Percentiles rank a stretch among this genome's conserved stretches.
Evolutionary conservation across 805 yeast species (phyloP).

Genomic region (Yamadazyma insecticola): DNA sequence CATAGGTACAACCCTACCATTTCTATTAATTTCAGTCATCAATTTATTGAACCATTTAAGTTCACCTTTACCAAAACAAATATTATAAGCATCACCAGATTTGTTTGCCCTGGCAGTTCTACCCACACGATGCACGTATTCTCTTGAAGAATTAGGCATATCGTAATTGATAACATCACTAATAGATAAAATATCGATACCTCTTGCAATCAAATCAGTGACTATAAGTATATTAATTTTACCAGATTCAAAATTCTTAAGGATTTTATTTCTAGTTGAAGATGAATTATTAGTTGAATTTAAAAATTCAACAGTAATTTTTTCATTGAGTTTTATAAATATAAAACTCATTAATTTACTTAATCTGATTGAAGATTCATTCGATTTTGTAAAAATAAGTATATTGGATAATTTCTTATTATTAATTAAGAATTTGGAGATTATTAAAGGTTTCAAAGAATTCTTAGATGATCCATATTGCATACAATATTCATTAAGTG

Average conservation of each 20-base stretch:
- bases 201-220: constrained; percentile 95
- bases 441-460: constrained; percentile 67
- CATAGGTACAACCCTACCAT: constrained; percentile 13
- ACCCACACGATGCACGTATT: constrained; percentile 94
- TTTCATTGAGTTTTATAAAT: constrained; percentile 14
- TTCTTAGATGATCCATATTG: constrained; percentile 32
- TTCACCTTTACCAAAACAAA: constrained; percentile 79
- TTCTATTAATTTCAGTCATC: constrained; percentile 46
- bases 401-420: constrained; percentile 34
- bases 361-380: constrained; percentile 83
- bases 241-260: constrained; percentile 56
- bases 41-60: constrained; percentile 53
- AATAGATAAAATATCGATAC: constrained; percentile 74
- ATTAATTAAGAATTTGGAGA: constrained; percentile 50
- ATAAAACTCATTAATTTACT: constrained; percentile 54
- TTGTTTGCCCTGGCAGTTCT: constrained; percentile 94
- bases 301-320: constrained; percentile 37
- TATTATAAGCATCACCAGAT: constrained; percentile 66
- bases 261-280: constrained; percentile 47
- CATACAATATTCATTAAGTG: constrained; percentile 44
- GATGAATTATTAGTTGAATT: constrained; percentile 55
- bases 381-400: constrained; percentile 67
- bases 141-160: constrained; percentile 81
- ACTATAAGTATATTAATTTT: constrained; percentile 56
- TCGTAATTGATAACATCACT: constrained; percentile 85